Percentiles rank a stretch among this genome's conserved stretches.
These are phyloP conservation scores for Solanum ossicruentum DNA, from an alignment of 257 asterid species.

Conservation along the genomic window DNA sequence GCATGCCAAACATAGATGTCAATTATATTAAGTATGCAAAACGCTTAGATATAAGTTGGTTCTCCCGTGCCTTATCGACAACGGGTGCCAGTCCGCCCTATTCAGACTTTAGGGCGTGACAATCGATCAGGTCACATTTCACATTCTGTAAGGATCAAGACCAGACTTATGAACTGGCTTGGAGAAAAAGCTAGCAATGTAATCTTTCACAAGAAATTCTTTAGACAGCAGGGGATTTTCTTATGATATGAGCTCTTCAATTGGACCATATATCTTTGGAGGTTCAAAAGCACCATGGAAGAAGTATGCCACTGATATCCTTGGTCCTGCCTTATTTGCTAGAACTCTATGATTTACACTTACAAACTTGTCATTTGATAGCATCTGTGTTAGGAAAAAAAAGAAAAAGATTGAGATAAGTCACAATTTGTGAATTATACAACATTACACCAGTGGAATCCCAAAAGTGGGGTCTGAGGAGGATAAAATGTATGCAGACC, in stretches of 20 bases:
- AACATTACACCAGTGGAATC: no score
- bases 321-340: conserved; percentile 40
- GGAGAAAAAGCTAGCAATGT: no score
- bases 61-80: no score
- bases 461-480: no score
- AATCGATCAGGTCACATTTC: no score
- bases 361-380: conserved; percentile 48
- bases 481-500: no score
- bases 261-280: conserved; percentile 33
- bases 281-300: conserved; percentile 22
- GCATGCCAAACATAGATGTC: no score
- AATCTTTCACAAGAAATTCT: neutral
- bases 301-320: conserved; percentile 62
- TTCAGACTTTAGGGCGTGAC: no score
- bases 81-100: no score
- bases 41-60: no score
- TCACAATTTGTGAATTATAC: neutral
- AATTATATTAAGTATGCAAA: no score
- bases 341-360: conserved; percentile 53
- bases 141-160: no score
- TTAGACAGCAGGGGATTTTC: neutral
- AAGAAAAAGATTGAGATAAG: neutral
- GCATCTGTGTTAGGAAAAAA: conserved; percentile 13
- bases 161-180: neutral
- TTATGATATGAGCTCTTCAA: conserved; percentile 38